Evolutionary conservation across 129 eudicot genomes (phyloP), one percentile per base, ranked within the genome.

Genomic region (Chrysanthemum seticuspe): DNA sequence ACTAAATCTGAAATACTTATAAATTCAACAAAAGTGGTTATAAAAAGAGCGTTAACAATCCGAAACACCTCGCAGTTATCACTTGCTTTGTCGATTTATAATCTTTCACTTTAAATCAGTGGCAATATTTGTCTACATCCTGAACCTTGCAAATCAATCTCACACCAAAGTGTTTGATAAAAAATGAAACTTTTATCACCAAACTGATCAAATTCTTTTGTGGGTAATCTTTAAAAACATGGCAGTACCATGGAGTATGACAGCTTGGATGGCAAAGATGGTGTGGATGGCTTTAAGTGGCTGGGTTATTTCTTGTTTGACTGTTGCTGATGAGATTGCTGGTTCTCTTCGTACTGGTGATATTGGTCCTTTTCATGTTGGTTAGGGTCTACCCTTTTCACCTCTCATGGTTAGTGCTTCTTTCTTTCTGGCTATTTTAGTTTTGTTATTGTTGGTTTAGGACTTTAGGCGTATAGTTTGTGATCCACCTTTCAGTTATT

Each of bases 241-340:
- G 97, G 97, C 96, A 57, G 83, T 86, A 51, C 84, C 84, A 13
- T 92, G 91, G 94, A 79, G 81, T 68, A 34, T 67, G 73, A 79
- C 89, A 31, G 49, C 83, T 31, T 85, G 89, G 85, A 68, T 86
- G 80, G 91, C 85, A 12, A 81, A 80, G 49, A 87, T 87, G 91
- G 77, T 89, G 45, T 92, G 91, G 91, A 14, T 71, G 72, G 83
- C 91, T 45, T 18, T 92, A 6, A 67, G 70, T 78, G 85, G 87
- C 53, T 89, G 96, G 94, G 85, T 92, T 5, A 36, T 85, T 57
- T 85, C 97, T 36, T 86, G 91, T 72, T 83, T 88, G 55, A 74
- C 78, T 74, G 82, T 92, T 62, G 96, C 97, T 71, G 96, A 92
- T 85, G 94, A 89, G 71, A 85, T 92, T 74, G 97, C 97, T 50